Evolutionary conservation across 2,329 filamentous ascomycete genomes (phyloP), one percentile per base, ranked within the genome.

Genomic region (Claviceps africana): DNA sequence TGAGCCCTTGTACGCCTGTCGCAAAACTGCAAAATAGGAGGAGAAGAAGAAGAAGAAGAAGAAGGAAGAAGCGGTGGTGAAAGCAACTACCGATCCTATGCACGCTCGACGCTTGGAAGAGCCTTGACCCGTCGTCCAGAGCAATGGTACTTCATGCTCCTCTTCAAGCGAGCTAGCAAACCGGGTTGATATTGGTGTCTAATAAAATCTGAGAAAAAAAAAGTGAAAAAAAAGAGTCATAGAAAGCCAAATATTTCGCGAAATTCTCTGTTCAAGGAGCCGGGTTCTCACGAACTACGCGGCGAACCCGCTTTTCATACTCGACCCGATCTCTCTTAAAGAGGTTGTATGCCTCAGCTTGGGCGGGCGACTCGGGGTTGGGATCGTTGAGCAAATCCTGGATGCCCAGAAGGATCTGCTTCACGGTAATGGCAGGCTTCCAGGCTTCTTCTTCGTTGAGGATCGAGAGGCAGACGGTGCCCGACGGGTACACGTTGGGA

Each of bases 381-480:
- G 94, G 93, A 62, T 96, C 91, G 67, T 98, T 85, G 42, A 98
- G 82, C 1, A 98, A 79, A 61, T 95, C 91, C 69, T 98, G 93
- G 53, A 98, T 95, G 48, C 93, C 93, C 1, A 97, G 78, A 6
- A 97, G 79, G 57, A 98, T 97, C 70, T 97, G 89, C 72, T 96
- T 97, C 67, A 98, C 88, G 0, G 93, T 98, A 63, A 98, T 98
- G 7, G 93, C 91, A 1, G 93, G 94, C 69, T 95, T 94, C 93
- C 94, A 98, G 7, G 87, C 90, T 67, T 98, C 93, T 62, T 98
- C 93, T 68, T 98, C 94, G 71, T 97, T 98, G 58, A 98, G 72
- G 59, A 98, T 98, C 30, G 88, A 95, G 22, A 98, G 78, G 65
- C 93, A 98, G 56, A 98, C 93, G 47, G 93, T 98, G 59, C 93